Evolutionary conservation across 352 stramenopile species (phyloP).

Genomic region (Blastocystis sp.): DNA sequence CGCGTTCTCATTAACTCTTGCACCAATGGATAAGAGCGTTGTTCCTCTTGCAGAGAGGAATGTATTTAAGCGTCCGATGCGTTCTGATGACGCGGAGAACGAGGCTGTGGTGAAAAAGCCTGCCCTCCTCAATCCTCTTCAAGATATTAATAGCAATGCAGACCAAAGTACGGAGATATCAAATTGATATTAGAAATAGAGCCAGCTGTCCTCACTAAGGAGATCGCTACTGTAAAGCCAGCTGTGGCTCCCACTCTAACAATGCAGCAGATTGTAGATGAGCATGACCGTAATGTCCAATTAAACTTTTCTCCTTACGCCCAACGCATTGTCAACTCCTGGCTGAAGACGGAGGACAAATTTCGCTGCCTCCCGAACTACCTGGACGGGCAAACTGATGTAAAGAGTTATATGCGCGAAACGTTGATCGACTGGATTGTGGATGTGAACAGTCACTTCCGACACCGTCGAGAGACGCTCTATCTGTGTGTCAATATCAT

Average conservation of each 20-base stretch:
- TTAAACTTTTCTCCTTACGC: slow-evolving; percentile 55
- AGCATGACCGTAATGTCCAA: slow-evolving; percentile 39
- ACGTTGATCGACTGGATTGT: slow-evolving; percentile 99
- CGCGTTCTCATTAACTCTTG: not conserved
- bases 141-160: not conserved
- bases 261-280: slow-evolving; percentile 54
- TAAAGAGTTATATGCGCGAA: slow-evolving; percentile 97
- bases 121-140: slow-evolving; percentile 33
- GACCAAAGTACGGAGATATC: not conserved
- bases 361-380: slow-evolving; percentile 68
- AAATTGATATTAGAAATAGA: not conserved
- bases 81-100: not conserved
- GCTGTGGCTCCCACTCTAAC: not conserved
- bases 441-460: slow-evolving; percentile 96
- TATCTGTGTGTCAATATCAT: slow-evolving; percentile 96
- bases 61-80: slow-evolving; percentile 33
- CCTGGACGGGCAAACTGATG: slow-evolving; percentile 84
- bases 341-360: slow-evolving; percentile 53
- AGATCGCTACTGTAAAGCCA: not conserved
- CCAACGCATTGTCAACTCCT: slow-evolving; percentile 55
- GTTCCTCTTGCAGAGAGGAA: not conserved
- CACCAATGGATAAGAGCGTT: not conserved
- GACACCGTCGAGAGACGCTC: slow-evolving; percentile 89
- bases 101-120: slow-evolving; percentile 36
- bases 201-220: not conserved